Conservation (phyloP, 2,329 filamentous ascomycete species). For the Diaporthe caulivora region DNA sequence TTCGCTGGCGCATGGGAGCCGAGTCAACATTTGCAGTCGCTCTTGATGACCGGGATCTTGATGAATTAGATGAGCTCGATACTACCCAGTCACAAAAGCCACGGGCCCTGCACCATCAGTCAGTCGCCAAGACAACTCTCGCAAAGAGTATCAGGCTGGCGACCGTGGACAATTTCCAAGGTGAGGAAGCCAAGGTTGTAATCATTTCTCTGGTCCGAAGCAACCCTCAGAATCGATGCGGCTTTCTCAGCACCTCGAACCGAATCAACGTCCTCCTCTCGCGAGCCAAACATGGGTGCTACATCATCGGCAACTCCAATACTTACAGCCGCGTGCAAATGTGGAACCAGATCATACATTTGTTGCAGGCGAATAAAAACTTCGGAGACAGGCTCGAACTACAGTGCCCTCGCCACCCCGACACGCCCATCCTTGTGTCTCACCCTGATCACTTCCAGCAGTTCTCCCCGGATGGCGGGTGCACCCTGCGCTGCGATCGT, state of each 20-base stretch:
- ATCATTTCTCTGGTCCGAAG: slow-evolving; percentile 79
- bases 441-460: slow-evolving; percentile 66
- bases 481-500: slow-evolving; percentile 62
- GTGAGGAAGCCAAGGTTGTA: slow-evolving; percentile 79
- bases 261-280: slow-evolving; percentile 78
- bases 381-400: slow-evolving; percentile 66
- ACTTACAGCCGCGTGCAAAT: slow-evolving; percentile 70
- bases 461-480: slow-evolving; percentile 71
- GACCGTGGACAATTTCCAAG: slow-evolving; percentile 83
- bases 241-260: slow-evolving; percentile 76
- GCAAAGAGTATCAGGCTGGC: slow-evolving; percentile 66
- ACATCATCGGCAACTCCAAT: slow-evolving; percentile 74
- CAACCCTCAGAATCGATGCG: slow-evolving; percentile 68
- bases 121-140: slow-evolving; percentile 55
- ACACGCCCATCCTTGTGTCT: slow-evolving; percentile 57
- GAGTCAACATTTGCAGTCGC: slow-evolving; percentile 68
- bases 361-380: slow-evolving; percentile 59
- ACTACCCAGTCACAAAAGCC: slow-evolving; percentile 45
- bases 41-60: slow-evolving; percentile 72
- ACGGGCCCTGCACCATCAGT: neutral
- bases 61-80: slow-evolving; percentile 61
- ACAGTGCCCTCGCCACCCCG: slow-evolving; percentile 71
- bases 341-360: slow-evolving; percentile 71
- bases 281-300: slow-evolving; percentile 77
- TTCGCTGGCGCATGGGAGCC: slow-evolving; percentile 58